Base-by-base conservation (phyloP, 305 asterid genomes). In the Solanum hybrid region DNA sequence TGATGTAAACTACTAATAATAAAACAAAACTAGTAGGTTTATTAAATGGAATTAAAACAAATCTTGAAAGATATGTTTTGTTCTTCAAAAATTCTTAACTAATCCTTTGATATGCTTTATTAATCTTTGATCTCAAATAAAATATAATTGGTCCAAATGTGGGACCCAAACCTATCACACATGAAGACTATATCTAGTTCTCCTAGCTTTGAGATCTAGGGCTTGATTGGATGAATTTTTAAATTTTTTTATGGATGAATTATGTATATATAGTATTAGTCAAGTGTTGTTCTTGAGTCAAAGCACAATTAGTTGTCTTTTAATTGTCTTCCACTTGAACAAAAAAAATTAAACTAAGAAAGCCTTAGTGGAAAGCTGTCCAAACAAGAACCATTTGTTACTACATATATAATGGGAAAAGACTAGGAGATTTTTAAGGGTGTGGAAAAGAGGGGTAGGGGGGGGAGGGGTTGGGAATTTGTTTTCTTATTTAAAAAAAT, bases 91-190 rank as follows among this genome's bases (percentile, higher is more conserved):
- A 71, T 28, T 36, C 81, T 37, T 37, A 69, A 87, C 82, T 69
- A 87, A 69, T 40, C 67, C 82, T 69, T 87, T 69, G 67, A 86
- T 77, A 78, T 35, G 46, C 24, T 35, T 78, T 22, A 78, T 78
- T 22, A 35, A 36, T 69, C 35, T 86, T 33, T 86, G n/a, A 61
- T 64, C 57, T 86, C 57, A 31, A 33, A 16, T 31, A 61, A 71
- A 69, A 18, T 36, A 78, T 3, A 61, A 61, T 80, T 37, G 42
- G 31, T 89, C 39, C 51, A 26, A 36, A 87, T 57, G 86, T 83
- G 91, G 95, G 93, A 36, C 93, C 92, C 51, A 77, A 81, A 82
- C 20, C 26, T 14, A 26, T 86, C 89, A 73, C 88, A 76, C 88
- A 84, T 78, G 40, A 46, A 88, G 74, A 83, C 74, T 84, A 37